A percentile compares a stretch with the other conserved stretches of the same genome.
Evolutionary conservation across 768 basidiomycete genomes (phyloP).

Genomic region (Boletus coccyginus): DNA sequence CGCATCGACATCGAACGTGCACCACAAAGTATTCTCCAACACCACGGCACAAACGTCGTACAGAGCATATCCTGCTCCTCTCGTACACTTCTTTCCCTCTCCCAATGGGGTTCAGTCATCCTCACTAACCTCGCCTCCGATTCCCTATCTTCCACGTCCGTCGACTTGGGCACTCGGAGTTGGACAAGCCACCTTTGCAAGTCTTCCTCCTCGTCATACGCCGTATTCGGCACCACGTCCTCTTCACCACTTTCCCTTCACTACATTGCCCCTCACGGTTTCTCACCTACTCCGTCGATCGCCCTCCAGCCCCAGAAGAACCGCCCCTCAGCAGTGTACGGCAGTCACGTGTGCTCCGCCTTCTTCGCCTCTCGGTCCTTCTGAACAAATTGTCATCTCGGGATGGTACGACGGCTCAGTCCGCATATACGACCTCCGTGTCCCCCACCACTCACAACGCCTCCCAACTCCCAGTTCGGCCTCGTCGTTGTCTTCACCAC

Average conservation of each 20-base stretch:
- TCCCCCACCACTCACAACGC: slow-evolving; percentile 24
- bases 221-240: slow-evolving; percentile 63
- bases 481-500: slow-evolving; percentile 20
- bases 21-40: slow-evolving; percentile 24
- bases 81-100: slow-evolving; percentile 51
- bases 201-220: slow-evolving; percentile 52
- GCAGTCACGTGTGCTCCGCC: slow-evolving; percentile 58
- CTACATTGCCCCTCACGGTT: slow-evolving; percentile 43
- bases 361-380: slow-evolving; percentile 65
- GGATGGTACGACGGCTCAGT: slow-evolving; percentile 84
- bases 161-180: slow-evolving; percentile 51
- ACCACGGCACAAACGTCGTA: slow-evolving; percentile 46
- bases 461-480: not conserved
- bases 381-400: slow-evolving; percentile 68
- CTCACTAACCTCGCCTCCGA: slow-evolving; percentile 32
- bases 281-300: slow-evolving; percentile 49
- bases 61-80: slow-evolving; percentile 54
- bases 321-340: slow-evolving; percentile 64
- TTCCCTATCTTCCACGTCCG: slow-evolving; percentile 22
- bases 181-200: slow-evolving; percentile 64
- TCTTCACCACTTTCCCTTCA: slow-evolving; percentile 58
- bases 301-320: slow-evolving; percentile 42
- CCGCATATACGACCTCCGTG: slow-evolving; percentile 72
- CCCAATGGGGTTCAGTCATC: slow-evolving; percentile 50
- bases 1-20: slow-evolving; percentile 22